phyloP scores from a whole-genome alignment of 257 asterid species.

The Gardenia jasminoides region DNA sequence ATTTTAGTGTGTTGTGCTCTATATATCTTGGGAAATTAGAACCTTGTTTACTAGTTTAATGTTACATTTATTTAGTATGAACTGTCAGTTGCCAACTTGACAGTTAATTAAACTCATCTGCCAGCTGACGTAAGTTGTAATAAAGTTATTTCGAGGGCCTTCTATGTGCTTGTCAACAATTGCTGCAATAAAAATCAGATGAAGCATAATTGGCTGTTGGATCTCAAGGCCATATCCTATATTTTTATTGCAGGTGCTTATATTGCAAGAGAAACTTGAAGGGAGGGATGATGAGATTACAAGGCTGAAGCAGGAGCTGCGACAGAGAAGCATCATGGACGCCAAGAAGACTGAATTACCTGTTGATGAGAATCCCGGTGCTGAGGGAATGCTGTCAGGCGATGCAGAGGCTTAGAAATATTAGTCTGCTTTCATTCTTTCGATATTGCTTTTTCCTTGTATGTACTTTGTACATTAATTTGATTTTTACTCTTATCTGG shows the following conservation, averaged over 20 bases:
- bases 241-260: conserved; percentile 49
- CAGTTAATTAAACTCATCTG: background rate
- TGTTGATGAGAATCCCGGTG: no score
- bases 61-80: background rate
- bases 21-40: background rate
- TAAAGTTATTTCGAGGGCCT: background rate
- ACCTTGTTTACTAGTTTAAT: background rate
- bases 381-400: no score
- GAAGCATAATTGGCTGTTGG: background rate
- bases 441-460: no score
- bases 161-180: background rate
- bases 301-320: conserved; percentile 25
- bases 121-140: background rate
- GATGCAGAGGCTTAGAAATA: no score
- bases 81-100: background rate
- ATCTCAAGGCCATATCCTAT: background rate
- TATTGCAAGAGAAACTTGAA: conserved; percentile 80
- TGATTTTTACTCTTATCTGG: no score
- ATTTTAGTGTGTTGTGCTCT: no score
- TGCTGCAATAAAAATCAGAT: no score
- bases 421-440: no score
- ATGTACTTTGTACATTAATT: no score
- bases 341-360: no score
- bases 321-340: no score
- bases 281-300: conserved; percentile 60